Base-by-base conservation (phyloP, 495 filamentous ascomycete species). In the Elaphomyces granulatus region DNA sequence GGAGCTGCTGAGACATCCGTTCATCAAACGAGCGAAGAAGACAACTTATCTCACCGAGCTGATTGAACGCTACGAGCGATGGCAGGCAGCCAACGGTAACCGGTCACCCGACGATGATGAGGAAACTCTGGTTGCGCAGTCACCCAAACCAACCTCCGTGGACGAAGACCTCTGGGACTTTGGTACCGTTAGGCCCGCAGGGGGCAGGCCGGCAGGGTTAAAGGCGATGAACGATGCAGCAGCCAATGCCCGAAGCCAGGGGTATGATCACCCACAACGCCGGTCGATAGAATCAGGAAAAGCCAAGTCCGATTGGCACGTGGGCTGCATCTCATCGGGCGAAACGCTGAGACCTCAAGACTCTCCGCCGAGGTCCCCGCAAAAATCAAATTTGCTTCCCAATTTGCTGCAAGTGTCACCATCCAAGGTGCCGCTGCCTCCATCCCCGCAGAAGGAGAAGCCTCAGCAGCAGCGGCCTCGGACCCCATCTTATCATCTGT, bases 161-260 rank as follows among this genome's bases (percentile, higher is more conserved):
- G 61, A 68, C 16, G 74, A 87, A 37, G 84, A 94, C 54, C 74
- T 94, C 43, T 95, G 87, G 87, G 87, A 95, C 58, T 95, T 95
- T 66, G 87, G 87, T 17, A 95, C 87, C 1, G 80, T 94, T 35
- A 70, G 84, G 32, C 76, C 87, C 20, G 75, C 71, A 16, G 73
- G 68, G 36, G 71, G 69, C 20, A 65, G 78, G 51, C 23, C 23
- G 23, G 46, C 47, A 6, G 75, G 60, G 8, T 59, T 85, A 15
- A 77, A 73, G 40, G 64, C 76, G 0, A 75, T 90, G 74, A 83
- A 81, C 38, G 81, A 81, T 30, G 72, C 81, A 8, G 75, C 72
- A 2, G 72, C 78, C 3, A 88, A 90, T 53, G 65, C 74, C 12
- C 66, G 80, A 38, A 64, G 36, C 54, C 67, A 39, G n/a, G 56